These are phyloP conservation scores for Leptosphaerulina australis DNA, from an alignment of 2,329 filamentous ascomycete genomes.

Conservation along the genomic window DNA sequence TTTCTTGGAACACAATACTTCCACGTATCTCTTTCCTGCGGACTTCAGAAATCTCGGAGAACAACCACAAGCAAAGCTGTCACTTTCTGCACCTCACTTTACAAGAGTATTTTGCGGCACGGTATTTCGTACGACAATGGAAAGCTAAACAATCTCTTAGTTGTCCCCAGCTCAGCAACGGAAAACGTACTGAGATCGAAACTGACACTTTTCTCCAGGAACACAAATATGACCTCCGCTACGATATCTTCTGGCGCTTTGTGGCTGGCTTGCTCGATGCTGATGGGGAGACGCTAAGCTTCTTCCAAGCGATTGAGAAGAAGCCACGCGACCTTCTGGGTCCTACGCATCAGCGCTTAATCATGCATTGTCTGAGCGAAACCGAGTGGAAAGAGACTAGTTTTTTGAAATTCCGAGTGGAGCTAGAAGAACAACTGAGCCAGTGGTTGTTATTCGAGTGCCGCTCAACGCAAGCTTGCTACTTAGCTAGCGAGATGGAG, in stretches of 20 bases:
- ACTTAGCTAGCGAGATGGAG: neutral
- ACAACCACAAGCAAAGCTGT: constrained; percentile 3
- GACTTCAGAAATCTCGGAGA: neutral
- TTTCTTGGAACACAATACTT: no score
- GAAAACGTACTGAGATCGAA: neutral
- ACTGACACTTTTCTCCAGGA: neutral
- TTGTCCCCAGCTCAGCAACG: no score
- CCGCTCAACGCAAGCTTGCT: no score
- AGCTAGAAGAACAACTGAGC: neutral
- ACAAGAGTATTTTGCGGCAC: constrained; percentile 5
- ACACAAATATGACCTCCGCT: neutral
- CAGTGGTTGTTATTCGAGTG: neutral
- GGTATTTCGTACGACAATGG: neutral
- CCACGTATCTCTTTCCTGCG: constrained; percentile 8
- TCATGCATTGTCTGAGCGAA: neutral
- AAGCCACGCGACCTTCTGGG: neutral
- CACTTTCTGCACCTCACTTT: constrained; percentile 9
- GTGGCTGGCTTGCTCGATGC: neutral
- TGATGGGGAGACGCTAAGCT: neutral
- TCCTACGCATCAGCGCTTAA: neutral
- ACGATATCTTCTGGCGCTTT: neutral
- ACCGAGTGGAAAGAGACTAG: neutral
- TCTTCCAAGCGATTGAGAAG: neutral
- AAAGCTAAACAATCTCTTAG: no score
- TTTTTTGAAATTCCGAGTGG: neutral